Evolutionary conservation across 2,329 filamentous ascomycete species (phyloP).

Genomic region (Cordyceps militaris): DNA sequence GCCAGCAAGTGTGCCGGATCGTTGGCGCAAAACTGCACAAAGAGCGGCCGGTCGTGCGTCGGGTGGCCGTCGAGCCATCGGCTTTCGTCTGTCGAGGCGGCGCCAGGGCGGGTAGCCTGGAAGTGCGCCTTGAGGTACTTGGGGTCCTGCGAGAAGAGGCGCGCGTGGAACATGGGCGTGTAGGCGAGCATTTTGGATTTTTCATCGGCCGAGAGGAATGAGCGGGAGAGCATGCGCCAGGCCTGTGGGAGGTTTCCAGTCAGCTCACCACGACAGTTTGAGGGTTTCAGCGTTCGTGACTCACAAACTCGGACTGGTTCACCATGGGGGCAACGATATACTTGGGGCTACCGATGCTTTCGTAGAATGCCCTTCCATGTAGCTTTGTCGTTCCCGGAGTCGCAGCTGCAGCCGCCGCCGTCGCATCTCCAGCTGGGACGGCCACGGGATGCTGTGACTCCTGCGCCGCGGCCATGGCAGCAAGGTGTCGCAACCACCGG

Average conservation of each 20-base stretch:
- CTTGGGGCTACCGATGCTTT: constrained; percentile 88
- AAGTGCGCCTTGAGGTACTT: constrained; percentile 78
- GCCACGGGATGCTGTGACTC: background rate
- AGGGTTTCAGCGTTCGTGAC: constrained; percentile 24
- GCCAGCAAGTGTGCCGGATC: constrained; percentile 71
- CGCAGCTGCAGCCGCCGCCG: constrained; percentile 14
- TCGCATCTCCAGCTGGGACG: background rate
- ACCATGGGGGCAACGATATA: constrained; percentile 95
- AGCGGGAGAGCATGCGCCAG: constrained; percentile 94
- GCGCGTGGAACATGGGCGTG: constrained; percentile 92
- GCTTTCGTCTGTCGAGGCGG: constrained; percentile 18
- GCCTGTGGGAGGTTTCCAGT: constrained; percentile 47
- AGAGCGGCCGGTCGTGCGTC: constrained; percentile 73
- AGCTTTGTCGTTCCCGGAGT: constrained; percentile 47
- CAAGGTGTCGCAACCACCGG: constrained; percentile 13
- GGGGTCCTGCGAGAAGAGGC: constrained; percentile 70
- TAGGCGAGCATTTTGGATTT: constrained; percentile 71
- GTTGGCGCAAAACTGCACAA: constrained; percentile 95
- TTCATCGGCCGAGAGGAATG: constrained; percentile 67
- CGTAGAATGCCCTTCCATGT: constrained; percentile 83
- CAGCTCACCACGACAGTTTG: background rate
- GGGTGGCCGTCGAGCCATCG: constrained; percentile 82
- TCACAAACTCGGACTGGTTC: constrained; percentile 93
- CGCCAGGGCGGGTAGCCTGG: constrained; percentile 49
- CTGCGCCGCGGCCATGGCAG: constrained; percentile 25